phyloP scores from a whole-genome alignment of 164 flowering plant genomes.

The Warburgia ugandensis region DNA sequence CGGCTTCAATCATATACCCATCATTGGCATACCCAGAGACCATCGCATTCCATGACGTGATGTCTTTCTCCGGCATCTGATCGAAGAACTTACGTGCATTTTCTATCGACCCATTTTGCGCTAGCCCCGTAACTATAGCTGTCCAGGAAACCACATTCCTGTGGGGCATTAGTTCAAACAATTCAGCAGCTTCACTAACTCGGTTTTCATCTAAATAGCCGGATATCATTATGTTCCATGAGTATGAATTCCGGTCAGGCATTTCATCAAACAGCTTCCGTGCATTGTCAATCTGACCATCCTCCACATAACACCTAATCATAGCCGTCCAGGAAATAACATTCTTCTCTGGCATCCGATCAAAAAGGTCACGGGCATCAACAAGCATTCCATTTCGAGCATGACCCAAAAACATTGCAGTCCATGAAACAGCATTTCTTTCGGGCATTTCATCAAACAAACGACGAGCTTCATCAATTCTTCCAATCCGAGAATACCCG shows the following conservation, averaged over 20 bases:
- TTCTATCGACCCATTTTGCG: constrained; percentile 28
- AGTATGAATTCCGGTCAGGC: constrained; percentile 37
- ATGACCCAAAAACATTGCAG: constrained; percentile 46
- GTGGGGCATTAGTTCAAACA: constrained; percentile 39
- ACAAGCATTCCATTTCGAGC: constrained; percentile 28
- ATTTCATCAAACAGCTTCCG: constrained; percentile 31
- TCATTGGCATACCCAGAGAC: constrained; percentile 39
- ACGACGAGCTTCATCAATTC: constrained; percentile 26
- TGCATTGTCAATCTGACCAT: constrained; percentile 32
- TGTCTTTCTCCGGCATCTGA: constrained; percentile 44
- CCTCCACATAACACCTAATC: constrained; percentile 35
- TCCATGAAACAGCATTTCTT: constrained; percentile 44
- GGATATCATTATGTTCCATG: constrained; percentile 46
- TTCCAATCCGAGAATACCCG: constrained; percentile 35
- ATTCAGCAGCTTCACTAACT: constrained; percentile 30
- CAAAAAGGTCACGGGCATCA: constrained; percentile 30
- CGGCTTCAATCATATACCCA: constrained; percentile 38
- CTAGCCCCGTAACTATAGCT: constrained; percentile 48
- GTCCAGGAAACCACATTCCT: constrained; percentile 58
- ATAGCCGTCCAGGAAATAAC: constrained; percentile 47
- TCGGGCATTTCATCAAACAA: constrained; percentile 38
- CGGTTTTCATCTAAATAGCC: constrained; percentile 29
- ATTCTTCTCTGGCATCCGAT: constrained; percentile 41
- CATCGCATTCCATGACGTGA: constrained; percentile 67
- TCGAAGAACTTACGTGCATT: constrained; percentile 42